These are phyloP conservation scores for Ottelia alismoides DNA, from an alignment of 106 monocot species.

Conservation along the genomic window DNA sequence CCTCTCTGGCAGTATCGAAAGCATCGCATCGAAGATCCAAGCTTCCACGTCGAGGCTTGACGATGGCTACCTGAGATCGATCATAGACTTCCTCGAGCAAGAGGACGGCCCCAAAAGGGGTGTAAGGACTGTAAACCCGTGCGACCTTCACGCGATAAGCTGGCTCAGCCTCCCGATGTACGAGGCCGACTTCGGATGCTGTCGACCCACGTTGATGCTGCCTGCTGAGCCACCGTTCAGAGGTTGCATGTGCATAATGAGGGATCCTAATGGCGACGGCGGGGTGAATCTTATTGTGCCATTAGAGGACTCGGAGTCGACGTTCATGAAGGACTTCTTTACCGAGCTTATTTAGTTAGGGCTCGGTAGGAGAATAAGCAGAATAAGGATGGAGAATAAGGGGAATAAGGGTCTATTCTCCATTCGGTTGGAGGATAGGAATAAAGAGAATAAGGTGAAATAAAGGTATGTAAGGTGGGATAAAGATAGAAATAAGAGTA, in stretches of 20 bases:
- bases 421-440: no score
- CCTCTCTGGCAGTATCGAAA: background rate
- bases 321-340: conserved; percentile 26
- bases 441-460: no score
- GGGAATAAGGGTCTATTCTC: no score
- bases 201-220: conserved; percentile 23
- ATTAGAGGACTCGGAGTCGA: conserved; percentile 24
- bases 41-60: conserved; percentile 1
- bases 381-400: no score
- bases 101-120: conserved; percentile 1
- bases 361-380: no score
- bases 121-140: background rate
- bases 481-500: no score
- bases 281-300: conserved; percentile 14
- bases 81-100: conserved; percentile 35
- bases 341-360: no score
- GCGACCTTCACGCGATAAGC: conserved; percentile 24
- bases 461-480: no score
- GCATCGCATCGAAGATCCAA: conserved; percentile 9
- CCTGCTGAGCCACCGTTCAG: conserved; percentile 11
- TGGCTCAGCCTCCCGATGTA: conserved; percentile 31
- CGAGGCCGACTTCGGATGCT: conserved; percentile 52
- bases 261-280: conserved; percentile 7
- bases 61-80: conserved; percentile 28
- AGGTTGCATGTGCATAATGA: conserved; percentile 21